Base-by-base conservation (phyloP, 2,329 filamentous ascomycete species). In the Neonectria neomacrospora region DNA sequence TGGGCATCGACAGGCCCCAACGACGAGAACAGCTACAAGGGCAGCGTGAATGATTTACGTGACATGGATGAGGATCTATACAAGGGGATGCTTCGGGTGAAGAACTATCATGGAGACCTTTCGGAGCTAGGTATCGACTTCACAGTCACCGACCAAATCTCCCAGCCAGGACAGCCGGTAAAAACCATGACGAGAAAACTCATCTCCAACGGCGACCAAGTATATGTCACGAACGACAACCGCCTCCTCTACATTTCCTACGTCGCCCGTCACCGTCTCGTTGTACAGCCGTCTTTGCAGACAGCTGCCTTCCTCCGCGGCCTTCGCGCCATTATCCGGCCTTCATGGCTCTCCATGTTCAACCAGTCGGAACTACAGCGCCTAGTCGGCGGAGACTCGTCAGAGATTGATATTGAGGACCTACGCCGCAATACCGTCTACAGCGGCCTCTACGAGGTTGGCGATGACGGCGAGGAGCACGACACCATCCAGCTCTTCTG, bases 341-440 rank as follows among this genome's bases (percentile, higher is more conserved):
- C 95, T 0, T 88, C 88, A 3, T 99, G 96, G 96, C 86, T 99
- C 5, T 94, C 91, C 72, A 98, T 99, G 96, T 99, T 99, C 83
- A 99, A 99, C 78, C 95, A 97, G 77, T 88, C 88, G 3, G 96
- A 99, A 77, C 86, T 99, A 5, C 96, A 98, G 79, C 96, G 93
- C 1, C 89, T 99, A 6, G 91, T 99, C 16, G 93, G 94, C 56
- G 96, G 96, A 45, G 94, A 97, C 71, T 90, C 89, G 28, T 90
- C 90, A 10, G 90, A 92, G 65, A 96, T 99, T 62, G 91, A 97
- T 73, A 86, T 99, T 37, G 88, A 91, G 28, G 96, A 99, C 76
- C 84, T 98, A 42, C 88, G 94, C 23, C 84, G 83, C 57, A 92
- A 98, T 79, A 98, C 96, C 0, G 79, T 88, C 2, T 99, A 98